Evolutionary conservation across 2,329 filamentous ascomycete species (phyloP), one percentile per base, ranked within the genome.

Genomic region (Metarhizium rileyi): DNA sequence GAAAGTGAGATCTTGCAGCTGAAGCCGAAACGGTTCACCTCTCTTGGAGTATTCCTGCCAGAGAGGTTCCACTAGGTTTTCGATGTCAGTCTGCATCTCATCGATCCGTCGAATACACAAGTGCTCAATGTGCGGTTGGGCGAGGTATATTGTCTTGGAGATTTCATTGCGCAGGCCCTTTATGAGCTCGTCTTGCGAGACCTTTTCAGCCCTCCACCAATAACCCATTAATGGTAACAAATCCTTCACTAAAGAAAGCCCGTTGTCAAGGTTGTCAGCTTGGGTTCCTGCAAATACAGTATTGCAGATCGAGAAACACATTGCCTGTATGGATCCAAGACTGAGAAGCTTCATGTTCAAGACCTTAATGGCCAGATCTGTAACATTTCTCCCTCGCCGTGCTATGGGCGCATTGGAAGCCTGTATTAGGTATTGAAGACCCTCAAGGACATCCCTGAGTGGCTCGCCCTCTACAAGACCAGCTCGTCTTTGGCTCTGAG

Each of bases 241-340:
- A 6, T 78, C 74, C 49, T 73, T 69, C 16, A 85, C 74, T 35
- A 84, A 69, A 30, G 70, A 72, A 55, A 77, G 77, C 3, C 84
- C 79, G 47, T 89, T 72, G 1, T 72, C 65, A 14, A 83, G 74
- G 53, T 87, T 78, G 59, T 95, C 86, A 44, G 83, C 80, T 50
- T 86, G 75, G 3, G 80, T 78, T 50, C 75, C 77, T 36, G 75
- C 70, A 45, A 95, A 70, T 5, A 95, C 66, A 46, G 74, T 71
- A 66, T 95, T 94, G 59, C 96, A 73, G 41, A 83, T 77, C 41
- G 80, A 81, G 62, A 97, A 89, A 16, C 85, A 84, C 50, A 84
- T 69, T 59, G 86, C 83, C 57, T 90, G 86, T 46, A 83, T 69
- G 56, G 77, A 78, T 43, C 80, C 79, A 40, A 82, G 71, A 55